Conservation (phyloP, 1,284 basidiomycete genomes). For the Ustilago nuda region DNA sequence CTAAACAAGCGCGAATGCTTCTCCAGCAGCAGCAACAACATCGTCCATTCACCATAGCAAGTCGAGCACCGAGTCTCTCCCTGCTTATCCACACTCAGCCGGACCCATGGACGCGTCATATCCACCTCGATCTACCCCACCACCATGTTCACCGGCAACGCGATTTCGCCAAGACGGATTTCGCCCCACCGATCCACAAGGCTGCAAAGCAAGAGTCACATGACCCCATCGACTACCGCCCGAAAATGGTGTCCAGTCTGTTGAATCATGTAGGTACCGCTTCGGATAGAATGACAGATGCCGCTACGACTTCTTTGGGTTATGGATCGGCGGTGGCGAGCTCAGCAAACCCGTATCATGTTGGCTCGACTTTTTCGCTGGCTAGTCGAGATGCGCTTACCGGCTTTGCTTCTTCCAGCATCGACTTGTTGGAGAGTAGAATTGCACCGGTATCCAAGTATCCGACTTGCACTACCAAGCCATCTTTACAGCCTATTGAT, state of each 20-base stretch:
- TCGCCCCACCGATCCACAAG: background rate
- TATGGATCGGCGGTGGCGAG: constrained; percentile 29
- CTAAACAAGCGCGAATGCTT: background rate
- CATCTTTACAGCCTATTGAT: background rate
- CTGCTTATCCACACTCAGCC: constrained; percentile 36
- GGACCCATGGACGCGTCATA: constrained; percentile 22
- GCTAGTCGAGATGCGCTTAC: constrained; percentile 17
- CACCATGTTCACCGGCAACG: background rate
- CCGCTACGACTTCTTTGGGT: constrained; percentile 11
- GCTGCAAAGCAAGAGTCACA: background rate
- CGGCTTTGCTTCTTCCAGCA: background rate
- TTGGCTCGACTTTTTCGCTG: constrained; percentile 9
- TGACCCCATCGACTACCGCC: constrained; percentile 5
- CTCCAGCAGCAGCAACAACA: background rate
- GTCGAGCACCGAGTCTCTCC: constrained; percentile 23
- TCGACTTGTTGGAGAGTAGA: background rate
- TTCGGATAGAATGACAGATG: constrained; percentile 8
- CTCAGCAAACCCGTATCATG: constrained; percentile 31
- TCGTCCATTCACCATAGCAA: constrained; percentile 1
- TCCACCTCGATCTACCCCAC: constrained; percentile 15
- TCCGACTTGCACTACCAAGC: constrained; percentile 11
- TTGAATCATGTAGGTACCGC: constrained; percentile 6
- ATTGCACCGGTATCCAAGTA: background rate
- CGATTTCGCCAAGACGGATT: background rate
- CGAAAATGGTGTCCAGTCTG: constrained; percentile 4